These are phyloP conservation scores for Alternaria brassicae DNA, from an alignment of 2,329 filamentous ascomycete genomes.

Conservation along the genomic window DNA sequence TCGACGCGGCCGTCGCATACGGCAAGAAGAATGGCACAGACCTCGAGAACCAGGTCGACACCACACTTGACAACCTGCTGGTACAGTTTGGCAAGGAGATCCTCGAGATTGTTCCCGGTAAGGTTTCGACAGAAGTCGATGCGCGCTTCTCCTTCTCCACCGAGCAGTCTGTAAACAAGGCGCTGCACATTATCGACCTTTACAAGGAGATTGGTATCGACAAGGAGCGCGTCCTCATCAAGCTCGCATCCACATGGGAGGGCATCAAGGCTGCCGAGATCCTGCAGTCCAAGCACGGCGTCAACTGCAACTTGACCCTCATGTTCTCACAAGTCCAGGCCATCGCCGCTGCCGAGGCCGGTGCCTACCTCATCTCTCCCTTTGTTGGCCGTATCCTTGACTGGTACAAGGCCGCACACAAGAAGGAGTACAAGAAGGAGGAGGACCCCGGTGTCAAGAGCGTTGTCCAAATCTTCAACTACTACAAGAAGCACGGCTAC, in stretches of 20 bases:
- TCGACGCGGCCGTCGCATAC: conserved; percentile 83
- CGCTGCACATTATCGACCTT: conserved; percentile 94
- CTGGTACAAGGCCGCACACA: conserved; percentile 96
- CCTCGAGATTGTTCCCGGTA: conserved; percentile 93
- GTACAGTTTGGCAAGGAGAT: conserved; percentile 99
- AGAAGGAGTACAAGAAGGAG: conserved; percentile 88
- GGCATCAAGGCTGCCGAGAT: conserved; percentile 98
- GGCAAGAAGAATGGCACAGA: conserved; percentile 76
- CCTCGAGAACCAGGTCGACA: conserved; percentile 84
- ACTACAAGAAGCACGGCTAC: conserved; percentile 99
- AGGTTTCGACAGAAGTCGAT: conserved; percentile 98
- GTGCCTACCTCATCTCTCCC: conserved; percentile 96
- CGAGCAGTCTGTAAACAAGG: conserved; percentile 91
- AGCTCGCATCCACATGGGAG: conserved; percentile 99
- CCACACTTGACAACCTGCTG: conserved; percentile 88
- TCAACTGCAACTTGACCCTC: conserved; percentile 99
- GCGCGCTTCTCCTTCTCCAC: conserved; percentile 95
- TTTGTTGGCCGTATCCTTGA: conserved; percentile 99
- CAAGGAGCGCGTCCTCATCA: conserved; percentile 97
- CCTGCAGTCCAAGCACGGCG: conserved; percentile 91
- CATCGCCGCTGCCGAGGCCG: conserved; percentile 93
- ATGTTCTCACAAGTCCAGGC: conserved; percentile 97
- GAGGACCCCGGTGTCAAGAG: conserved; percentile 97
- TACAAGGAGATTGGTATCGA: conserved; percentile 91
- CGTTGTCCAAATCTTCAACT: conserved; percentile 96